These are phyloP conservation scores for Ascosphaera aggregata DNA, from an alignment of 2,329 filamentous ascomycete species.

Conservation along the genomic window DNA sequence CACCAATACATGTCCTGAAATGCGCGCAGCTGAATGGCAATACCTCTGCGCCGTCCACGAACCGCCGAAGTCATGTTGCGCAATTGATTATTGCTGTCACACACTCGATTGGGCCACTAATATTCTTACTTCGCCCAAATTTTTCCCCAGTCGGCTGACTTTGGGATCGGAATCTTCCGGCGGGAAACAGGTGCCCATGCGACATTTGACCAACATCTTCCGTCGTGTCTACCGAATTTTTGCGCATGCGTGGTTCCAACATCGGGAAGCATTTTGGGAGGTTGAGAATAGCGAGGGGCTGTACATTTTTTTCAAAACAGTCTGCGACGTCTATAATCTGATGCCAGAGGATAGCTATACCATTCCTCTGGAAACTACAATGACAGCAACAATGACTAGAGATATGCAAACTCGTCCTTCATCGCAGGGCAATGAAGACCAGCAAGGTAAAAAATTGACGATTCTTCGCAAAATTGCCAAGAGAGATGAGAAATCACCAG, in stretches of 20 bases:
- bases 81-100: constrained; percentile 97
- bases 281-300: constrained; percentile 78
- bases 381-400: constrained; percentile 14
- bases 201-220: constrained; percentile 83
- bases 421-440: constrained; percentile 1
- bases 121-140: constrained; percentile 78
- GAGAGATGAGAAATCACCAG: constrained; percentile 13
- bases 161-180: constrained; percentile 25
- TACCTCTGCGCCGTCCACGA: constrained; percentile 97
- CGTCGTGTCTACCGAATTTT: constrained; percentile 88
- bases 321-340: constrained; percentile 77
- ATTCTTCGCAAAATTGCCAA: constrained; percentile 22
- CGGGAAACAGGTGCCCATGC: constrained; percentile 21
- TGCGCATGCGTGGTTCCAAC: constrained; percentile 96
- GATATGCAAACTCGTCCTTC: constrained; percentile 1
- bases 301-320: constrained; percentile 91
- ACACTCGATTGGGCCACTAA: constrained; percentile 96
- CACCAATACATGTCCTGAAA: constrained; percentile 74
- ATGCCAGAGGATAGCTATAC: constrained; percentile 92
- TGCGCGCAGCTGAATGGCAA: constrained; percentile 98
- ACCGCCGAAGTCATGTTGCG: constrained; percentile 87
- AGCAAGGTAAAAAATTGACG: constrained; percentile 8
- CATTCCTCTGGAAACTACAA: constrained; percentile 78
- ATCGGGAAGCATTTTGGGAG: constrained; percentile 83
- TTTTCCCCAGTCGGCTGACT: constrained; percentile 69